Conservation (phyloP, 2,329 filamentous ascomycete genomes). For the Phyllosticta ampelicida region DNA sequence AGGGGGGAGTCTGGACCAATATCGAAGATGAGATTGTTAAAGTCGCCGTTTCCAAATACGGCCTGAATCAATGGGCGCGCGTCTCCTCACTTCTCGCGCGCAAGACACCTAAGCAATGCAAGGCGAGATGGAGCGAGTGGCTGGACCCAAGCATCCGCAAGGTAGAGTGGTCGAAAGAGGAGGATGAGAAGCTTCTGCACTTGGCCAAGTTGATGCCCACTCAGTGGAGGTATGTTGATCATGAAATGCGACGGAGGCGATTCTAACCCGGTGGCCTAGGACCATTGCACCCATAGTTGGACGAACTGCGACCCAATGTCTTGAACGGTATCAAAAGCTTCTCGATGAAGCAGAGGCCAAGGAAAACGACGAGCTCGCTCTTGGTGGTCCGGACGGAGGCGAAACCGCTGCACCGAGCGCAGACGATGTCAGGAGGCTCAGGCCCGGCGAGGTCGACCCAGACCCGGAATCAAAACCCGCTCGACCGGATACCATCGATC, state of each 20-base stretch:
- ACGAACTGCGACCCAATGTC: slow-evolving; percentile 89
- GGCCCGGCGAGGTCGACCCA: slow-evolving; percentile 90
- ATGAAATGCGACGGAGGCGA: neutral
- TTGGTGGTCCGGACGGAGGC: slow-evolving; percentile 76
- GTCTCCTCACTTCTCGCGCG: slow-evolving; percentile 93
- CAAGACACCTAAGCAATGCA: slow-evolving; percentile 98
- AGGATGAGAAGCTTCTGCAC: slow-evolving; percentile 94
- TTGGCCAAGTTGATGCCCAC: slow-evolving; percentile 98
- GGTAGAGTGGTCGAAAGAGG: slow-evolving; percentile 97
- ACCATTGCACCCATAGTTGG: slow-evolving; percentile 96
- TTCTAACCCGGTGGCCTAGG: slow-evolving; percentile 25
- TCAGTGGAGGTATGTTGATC: slow-evolving; percentile 56
- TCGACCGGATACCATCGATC: slow-evolving; percentile 89
- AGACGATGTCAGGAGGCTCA: slow-evolving; percentile 75
- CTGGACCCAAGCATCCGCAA: slow-evolving; percentile 96
- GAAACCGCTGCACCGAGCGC: slow-evolving; percentile 82
- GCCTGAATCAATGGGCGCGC: slow-evolving; percentile 74
- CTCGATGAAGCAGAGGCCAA: slow-evolving; percentile 90
- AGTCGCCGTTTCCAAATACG: slow-evolving; percentile 43
- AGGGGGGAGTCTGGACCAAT: slow-evolving; percentile 59
- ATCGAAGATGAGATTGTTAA: slow-evolving; percentile 94
- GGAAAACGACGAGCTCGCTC: slow-evolving; percentile 68
- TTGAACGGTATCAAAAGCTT: slow-evolving; percentile 93
- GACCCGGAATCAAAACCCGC: slow-evolving; percentile 95
- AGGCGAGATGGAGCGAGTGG: slow-evolving; percentile 97